Conservation (phyloP, 2,329 filamentous ascomycete genomes). For the Bipolaris zeicola region DNA sequence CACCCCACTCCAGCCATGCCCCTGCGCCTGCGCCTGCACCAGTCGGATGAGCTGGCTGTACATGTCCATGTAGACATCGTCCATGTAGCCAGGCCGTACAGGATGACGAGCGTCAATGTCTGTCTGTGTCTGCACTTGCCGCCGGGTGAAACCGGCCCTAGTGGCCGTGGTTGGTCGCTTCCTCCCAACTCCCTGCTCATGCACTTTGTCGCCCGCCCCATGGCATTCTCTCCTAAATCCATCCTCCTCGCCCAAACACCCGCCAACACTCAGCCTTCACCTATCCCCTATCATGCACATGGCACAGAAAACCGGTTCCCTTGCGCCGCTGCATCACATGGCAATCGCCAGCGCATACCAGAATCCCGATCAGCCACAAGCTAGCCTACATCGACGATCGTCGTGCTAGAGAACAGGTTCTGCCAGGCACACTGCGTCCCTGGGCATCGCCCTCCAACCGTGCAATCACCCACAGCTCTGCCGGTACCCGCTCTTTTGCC, state of each 20-base stretch:
- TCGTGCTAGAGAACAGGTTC: conserved; percentile 6
- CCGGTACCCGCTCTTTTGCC: conserved; percentile 4
- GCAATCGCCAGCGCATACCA: background rate
- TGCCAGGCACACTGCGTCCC: conserved; percentile 10
- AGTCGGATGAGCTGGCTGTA: too few relatives aligned
- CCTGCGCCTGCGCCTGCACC: too few relatives aligned
- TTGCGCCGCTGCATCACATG: conserved; percentile 7
- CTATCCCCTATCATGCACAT: background rate
- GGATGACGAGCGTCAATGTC: background rate
- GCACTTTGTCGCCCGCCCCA: conserved; percentile 6
- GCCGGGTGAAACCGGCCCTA: conserved; percentile 11
- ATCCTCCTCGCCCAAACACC: conserved; percentile 4
- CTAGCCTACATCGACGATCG: conserved; percentile 12
- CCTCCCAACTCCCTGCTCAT: conserved; percentile 3
- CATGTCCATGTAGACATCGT: too few relatives aligned
- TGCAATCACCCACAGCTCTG: conserved; percentile 7
- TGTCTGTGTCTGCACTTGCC: conserved; percentile 2
- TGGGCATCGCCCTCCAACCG: conserved; percentile 8
- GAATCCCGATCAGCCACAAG: background rate
- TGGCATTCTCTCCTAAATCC: conserved; percentile 12
- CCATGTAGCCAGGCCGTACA: too few relatives aligned
- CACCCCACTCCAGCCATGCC: background rate
- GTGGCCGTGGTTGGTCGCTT: background rate
- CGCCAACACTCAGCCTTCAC: background rate
- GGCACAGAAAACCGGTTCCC: conserved; percentile 2